Evolutionary conservation across 1,139 yeast genomes (phyloP), one percentile per base, ranked within the genome.

Genomic region (Lodderomyces elongisporus): DNA sequence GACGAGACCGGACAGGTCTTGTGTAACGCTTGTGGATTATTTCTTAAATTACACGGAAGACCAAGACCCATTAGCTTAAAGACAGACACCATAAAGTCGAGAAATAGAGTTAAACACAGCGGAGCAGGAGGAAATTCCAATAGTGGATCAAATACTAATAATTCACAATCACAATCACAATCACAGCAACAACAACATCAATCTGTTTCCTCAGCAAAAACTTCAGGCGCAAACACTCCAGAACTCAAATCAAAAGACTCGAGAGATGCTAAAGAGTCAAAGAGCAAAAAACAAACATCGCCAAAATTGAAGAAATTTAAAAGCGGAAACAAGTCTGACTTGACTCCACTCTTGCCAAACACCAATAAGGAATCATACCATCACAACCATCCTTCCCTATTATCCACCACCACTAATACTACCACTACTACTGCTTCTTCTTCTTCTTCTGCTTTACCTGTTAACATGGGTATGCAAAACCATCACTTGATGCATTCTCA

Each of bases 21-120:
- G 33, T 89, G 97, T 56, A 89, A 89, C 61, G 97, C 97, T 4
- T 89, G 96, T 62, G 97, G 97, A 0, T 67, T 89, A 35, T 89
- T 89, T 51, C 64, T 89, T 42, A 89, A 89, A 59, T 70, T 89
- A 27, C 97, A 89, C 52, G 96, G 96, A 16, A 74, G 95, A 36
- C 85, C 96, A 21, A 71, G 97, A 48, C 96, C 97, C 3, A 87
- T 87, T 37, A 80, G 91, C 21, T 64, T 89, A 48, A 89, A 89
- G 54, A 87, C 95, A 5, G 95, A 88, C 58, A 88, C 91, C 16
- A 89, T 89, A 53, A 85, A 88, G 59, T 80, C 93, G 30, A 72
- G 96, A 51, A 88, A 88, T 55, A 71, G 97, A 49, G 83, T 77
- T 47, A 79, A 79, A 53, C 76, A 72, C 44, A 68, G 62, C 31